Evolutionary conservation across 345 rosid genomes (phyloP).

Genomic region (Brassica incana): DNA sequence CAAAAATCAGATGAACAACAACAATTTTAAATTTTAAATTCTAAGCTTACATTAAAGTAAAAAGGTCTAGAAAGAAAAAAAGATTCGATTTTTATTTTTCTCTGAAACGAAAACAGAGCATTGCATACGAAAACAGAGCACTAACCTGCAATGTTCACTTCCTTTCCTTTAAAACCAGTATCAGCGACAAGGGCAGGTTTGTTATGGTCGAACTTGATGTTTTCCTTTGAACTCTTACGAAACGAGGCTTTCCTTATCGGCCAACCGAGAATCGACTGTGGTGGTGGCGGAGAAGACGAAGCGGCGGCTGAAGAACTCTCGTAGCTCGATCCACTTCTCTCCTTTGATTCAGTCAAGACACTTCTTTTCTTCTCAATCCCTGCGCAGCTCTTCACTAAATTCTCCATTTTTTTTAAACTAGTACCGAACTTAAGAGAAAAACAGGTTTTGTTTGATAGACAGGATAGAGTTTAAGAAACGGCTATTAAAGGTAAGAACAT

Average conservation of each 20-base stretch:
- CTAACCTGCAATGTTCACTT: slow-evolving; percentile 57
- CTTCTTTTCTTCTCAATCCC: slow-evolving; percentile 44
- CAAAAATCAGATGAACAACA: slow-evolving; percentile 1
- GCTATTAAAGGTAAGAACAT: slow-evolving; percentile 21
- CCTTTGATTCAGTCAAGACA: slow-evolving; percentile 49
- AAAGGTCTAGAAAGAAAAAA: neutral
- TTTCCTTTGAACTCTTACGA: slow-evolving; percentile 44
- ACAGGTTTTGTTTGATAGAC: neutral
- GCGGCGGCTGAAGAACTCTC: slow-evolving; percentile 40
- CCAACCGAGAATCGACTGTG: slow-evolving; percentile 76
- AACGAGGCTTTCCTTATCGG: slow-evolving; percentile 77
- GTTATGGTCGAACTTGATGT: slow-evolving; percentile 41
- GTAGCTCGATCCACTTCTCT: slow-evolving; percentile 50
- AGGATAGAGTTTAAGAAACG: neutral
- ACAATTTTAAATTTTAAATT: slow-evolving; percentile 5
- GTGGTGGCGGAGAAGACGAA: slow-evolving; percentile 45
- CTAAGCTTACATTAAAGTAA: neutral
- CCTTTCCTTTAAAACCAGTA: slow-evolving; percentile 41
- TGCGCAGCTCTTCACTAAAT: slow-evolving; percentile 50
- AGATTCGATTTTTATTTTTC: neutral
- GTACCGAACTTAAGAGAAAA: neutral
- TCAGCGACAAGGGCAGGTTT: slow-evolving; percentile 34
- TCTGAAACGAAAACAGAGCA: slow-evolving; percentile 18
- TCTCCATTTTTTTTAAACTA: slow-evolving; percentile 48
- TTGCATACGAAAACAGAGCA: slow-evolving; percentile 20